phyloP scores from a whole-genome alignment of 2,329 filamentous ascomycete genomes.

The Colletotrichum sp. region DNA sequence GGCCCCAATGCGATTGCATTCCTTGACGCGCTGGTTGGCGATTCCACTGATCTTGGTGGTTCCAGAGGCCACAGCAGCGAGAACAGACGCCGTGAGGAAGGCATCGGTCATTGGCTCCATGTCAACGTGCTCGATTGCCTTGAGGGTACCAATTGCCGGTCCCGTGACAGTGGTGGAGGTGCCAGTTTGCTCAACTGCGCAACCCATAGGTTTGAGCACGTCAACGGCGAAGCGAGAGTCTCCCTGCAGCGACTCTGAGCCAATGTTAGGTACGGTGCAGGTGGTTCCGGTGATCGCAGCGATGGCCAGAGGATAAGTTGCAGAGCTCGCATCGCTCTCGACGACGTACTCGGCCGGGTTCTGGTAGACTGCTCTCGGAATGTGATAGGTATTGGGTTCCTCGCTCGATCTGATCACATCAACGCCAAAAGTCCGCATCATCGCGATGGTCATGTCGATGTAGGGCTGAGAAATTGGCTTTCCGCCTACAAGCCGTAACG shows the following conservation, averaged over 20 bases:
- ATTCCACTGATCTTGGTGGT: slow-evolving; percentile 91
- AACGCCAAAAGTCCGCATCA: slow-evolving; percentile 95
- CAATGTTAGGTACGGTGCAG: slow-evolving; percentile 96
- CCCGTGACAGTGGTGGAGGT: slow-evolving; percentile 93
- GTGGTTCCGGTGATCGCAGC: slow-evolving; percentile 95
- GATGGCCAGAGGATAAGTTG: slow-evolving; percentile 92
- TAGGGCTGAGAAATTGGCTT: slow-evolving; percentile 97
- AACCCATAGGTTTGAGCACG: slow-evolving; percentile 92
- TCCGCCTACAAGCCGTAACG: slow-evolving; percentile 87
- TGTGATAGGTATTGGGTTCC: slow-evolving; percentile 91
- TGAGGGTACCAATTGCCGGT: slow-evolving; percentile 75
- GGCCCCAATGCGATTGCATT: slow-evolving; percentile 94
- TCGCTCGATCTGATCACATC: slow-evolving; percentile 76
- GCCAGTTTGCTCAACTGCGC: slow-evolving; percentile 82
- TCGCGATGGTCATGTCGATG: slow-evolving; percentile 98
- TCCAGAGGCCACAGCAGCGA: slow-evolving; percentile 86
- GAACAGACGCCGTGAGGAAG: slow-evolving; percentile 91
- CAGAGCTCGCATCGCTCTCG: slow-evolving; percentile 97
- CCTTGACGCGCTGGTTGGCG: slow-evolving; percentile 96
- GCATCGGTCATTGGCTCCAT: slow-evolving; percentile 99
- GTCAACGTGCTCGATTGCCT: slow-evolving; percentile 81
- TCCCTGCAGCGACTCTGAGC: slow-evolving; percentile 88
- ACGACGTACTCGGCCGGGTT: slow-evolving; percentile 89
- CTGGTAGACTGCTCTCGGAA: slow-evolving; percentile 81
- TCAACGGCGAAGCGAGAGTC: slow-evolving; percentile 94